These are phyloP conservation scores for Anisodus tanguticus DNA, from an alignment of 257 asterid species.

Conservation along the genomic window DNA sequence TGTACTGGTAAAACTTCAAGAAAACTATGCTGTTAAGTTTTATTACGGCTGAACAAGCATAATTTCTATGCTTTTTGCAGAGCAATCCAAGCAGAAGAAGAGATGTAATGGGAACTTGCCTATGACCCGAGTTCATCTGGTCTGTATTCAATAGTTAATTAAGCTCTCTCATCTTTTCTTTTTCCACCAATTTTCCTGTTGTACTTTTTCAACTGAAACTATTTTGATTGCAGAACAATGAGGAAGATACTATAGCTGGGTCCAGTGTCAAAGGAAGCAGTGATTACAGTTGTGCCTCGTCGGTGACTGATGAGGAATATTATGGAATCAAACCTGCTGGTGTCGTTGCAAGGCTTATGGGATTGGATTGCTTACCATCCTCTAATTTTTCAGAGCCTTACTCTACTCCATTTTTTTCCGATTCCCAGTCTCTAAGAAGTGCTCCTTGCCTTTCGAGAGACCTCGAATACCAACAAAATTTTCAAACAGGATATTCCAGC, in stretches of 20 bases:
- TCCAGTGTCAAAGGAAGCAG: conserved; percentile 69
- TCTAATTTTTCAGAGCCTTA: conserved; percentile 52
- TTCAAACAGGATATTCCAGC: conserved; percentile 47
- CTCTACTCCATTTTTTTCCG: conserved; percentile 55
- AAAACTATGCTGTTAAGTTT: not conserved
- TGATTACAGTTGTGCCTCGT: conserved; percentile 79
- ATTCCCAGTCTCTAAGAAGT: conserved; percentile 58
- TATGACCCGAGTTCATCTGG: conserved; percentile 60
- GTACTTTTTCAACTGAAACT: not conserved
- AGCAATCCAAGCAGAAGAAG: conserved; percentile 84
- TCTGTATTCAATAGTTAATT: conserved; percentile 32
- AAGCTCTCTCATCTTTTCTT: conserved; percentile 1
- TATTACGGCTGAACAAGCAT: not conserved
- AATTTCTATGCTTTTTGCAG: conserved; percentile 46
- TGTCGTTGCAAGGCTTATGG: conserved; percentile 97
- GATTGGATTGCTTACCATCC: conserved; percentile 82
- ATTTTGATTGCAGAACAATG: conserved; percentile 52
- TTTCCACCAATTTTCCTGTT: not conserved
- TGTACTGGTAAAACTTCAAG: conserved; percentile 16
- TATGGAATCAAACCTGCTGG: conserved; percentile 63
- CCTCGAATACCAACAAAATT: conserved; percentile 44
- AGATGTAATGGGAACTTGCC: conserved; percentile 70
- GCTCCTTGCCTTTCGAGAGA: conserved; percentile 43
- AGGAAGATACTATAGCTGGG: conserved; percentile 55
- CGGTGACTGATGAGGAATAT: conserved; percentile 73